Base-by-base conservation (phyloP, 2,329 filamentous ascomycete species). In the Orbilia javanica region DNA sequence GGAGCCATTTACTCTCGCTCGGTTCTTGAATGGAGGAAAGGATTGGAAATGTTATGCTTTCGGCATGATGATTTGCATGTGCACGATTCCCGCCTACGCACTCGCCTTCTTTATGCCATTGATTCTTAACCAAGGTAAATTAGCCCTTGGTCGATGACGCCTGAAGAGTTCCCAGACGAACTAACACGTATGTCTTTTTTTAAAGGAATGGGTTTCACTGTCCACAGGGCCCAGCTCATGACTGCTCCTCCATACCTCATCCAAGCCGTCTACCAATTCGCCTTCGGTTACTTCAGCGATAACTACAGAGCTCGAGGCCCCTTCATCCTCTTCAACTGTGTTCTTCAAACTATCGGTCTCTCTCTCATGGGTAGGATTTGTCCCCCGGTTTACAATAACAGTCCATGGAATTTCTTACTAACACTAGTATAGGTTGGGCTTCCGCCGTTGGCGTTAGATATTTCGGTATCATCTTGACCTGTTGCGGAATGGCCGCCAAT, bases 21-120 rank as follows among this genome's bases (percentile, higher is more conserved):
- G 91, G 82, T 87, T 92, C 84, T 83, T 86, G 10, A 90, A 90
- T 6, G 84, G 86, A 0, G 86, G 85, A 36, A 3, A 72, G 3
- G 22, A 68, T 62, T 44, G 53, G 11, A 69, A 80, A 50, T 18
- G 67, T 60, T 69, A 36, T 27, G 36, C 34, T 27, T 80, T 90
- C 80, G 88, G 87, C 65, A 80, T 89, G 80, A 86, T 90, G 80
- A 88, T 88, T 82, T 89, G 89, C 85, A 89, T 88, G 83, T 88
- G 88, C 1, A 93, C 92, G 0, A 92, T 91, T 11, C 88, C 92
- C 60, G 87, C 88, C 0, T 95, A 96, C 82, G 89, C 92, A 0
- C 87, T 96, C 7, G 91, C 92, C 0, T 95, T 92, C 84, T 94
- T 94, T 82, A 84, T 94, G 3, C 92, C 93, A 4, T 88, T 94